Conservation (phyloP, 2,329 filamentous ascomycete genomes). For the Purpureocillium lavendulum region DNA sequence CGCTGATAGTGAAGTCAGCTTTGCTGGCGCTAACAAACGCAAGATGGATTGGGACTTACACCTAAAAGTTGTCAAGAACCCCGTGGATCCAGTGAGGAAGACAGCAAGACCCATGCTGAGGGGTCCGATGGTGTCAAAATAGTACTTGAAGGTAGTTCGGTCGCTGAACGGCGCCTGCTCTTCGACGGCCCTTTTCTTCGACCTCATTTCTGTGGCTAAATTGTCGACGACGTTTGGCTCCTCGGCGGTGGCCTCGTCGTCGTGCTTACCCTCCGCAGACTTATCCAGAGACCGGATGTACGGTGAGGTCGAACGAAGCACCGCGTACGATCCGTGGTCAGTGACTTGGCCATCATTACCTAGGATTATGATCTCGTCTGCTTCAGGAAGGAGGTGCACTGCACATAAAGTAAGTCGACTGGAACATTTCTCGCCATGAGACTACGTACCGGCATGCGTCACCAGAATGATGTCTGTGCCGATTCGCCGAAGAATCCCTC, state of each 20-base stretch:
- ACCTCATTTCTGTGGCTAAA: too few species aligned
- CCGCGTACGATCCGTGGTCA: slow-evolving; percentile 28
- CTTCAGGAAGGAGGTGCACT: slow-evolving; percentile 25
- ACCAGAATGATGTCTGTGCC: slow-evolving; percentile 20
- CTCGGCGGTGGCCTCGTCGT: slow-evolving; percentile 4
- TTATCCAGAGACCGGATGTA: too few species aligned
- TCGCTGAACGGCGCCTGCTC: slow-evolving; percentile 9
- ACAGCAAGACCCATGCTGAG: slow-evolving; percentile 9
- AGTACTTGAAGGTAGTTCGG: slow-evolving; percentile 18
- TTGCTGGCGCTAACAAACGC: background rate
- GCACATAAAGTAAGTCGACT: background rate
- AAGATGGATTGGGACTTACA: slow-evolving; percentile 12
- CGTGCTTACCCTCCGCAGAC: slow-evolving; percentile 13
- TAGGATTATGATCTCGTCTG: slow-evolving; percentile 36
- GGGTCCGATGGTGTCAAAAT: slow-evolving; percentile 17
- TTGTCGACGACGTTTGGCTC: background rate
- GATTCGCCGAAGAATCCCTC: slow-evolving; percentile 24
- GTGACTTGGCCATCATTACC: slow-evolving; percentile 28
- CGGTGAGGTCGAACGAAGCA: too few species aligned
- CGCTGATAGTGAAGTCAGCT: slow-evolving; percentile 4
- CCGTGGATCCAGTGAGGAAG: slow-evolving; percentile 9
- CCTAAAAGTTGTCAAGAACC: slow-evolving; percentile 14
- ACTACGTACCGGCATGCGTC: slow-evolving; percentile 21
- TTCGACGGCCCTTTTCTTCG: too few species aligned
- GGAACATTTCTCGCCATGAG: too few species aligned